These are phyloP conservation scores for Fusarium sp. DNA, from an alignment of 2,329 filamentous ascomycete species.

Conservation along the genomic window DNA sequence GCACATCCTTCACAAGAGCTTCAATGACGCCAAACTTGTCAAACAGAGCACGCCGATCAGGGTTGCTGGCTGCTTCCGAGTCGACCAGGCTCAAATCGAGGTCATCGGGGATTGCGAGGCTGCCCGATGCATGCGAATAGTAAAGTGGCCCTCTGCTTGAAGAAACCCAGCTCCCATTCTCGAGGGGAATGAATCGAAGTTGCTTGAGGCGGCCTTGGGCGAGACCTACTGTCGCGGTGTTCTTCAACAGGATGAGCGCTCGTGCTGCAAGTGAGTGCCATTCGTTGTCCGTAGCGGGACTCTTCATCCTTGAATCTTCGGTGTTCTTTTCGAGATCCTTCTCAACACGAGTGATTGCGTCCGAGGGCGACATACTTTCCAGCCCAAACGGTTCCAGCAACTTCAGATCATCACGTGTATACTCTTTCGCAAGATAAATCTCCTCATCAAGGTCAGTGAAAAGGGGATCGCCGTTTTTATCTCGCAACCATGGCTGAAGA, in stretches of 20 bases:
- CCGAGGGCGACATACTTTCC: neutral
- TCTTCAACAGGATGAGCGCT: constrained; percentile 1
- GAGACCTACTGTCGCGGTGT: neutral
- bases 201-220: neutral
- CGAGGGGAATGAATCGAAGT: constrained; percentile 24
- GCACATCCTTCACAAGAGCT: constrained; percentile 8
- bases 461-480: constrained; percentile 23
- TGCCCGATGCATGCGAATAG: constrained; percentile 10
- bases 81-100: constrained; percentile 20
- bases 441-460: constrained; percentile 21
- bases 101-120: constrained; percentile 11
- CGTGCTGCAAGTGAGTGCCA: constrained; percentile 31
- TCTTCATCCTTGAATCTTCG: constrained; percentile 22
- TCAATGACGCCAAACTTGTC: constrained; percentile 21
- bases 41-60: constrained; percentile 17
- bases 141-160: constrained; percentile 1
- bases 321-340: neutral
- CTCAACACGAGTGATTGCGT: constrained; percentile 6
- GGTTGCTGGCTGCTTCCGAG: constrained; percentile 4
- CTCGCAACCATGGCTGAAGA: constrained; percentile 9
- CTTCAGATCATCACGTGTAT: neutral
- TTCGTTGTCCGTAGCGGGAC: neutral
- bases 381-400: constrained; percentile 18
- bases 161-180: constrained; percentile 26
- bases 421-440: constrained; percentile 32